Conservation (phyloP, 352 stramenopile species). For the Pythium plurisporium region DNA sequence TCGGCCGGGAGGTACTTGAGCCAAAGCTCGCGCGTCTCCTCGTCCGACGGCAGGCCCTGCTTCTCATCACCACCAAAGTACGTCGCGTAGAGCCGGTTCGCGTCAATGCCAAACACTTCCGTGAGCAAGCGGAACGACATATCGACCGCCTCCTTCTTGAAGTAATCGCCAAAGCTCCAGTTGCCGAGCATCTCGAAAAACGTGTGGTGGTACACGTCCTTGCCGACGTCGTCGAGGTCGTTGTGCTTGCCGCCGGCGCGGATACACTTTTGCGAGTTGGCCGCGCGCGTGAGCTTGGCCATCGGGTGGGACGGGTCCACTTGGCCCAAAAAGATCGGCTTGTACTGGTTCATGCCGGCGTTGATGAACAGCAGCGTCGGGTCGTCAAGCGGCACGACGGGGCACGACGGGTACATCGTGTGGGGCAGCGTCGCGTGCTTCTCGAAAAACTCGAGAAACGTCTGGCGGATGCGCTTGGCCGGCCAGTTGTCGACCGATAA, state of each 20-base stretch:
- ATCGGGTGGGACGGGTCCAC: conserved; percentile 93
- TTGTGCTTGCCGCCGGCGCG: conserved; percentile 99
- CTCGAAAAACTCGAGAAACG: conserved; percentile 98
- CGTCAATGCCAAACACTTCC: conserved; percentile 93
- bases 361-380: conserved; percentile 99
- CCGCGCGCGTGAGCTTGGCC: conserved; percentile 87
- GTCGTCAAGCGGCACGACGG: conserved; percentile 96
- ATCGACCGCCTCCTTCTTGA: conserved; percentile 97
- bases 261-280: conserved; percentile 99
- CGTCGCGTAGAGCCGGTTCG: conserved; percentile 94
- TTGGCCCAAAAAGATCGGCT: conserved; percentile 98
- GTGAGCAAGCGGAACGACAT: conserved; percentile 97
- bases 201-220: conserved; percentile 99
- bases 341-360: conserved; percentile 99
- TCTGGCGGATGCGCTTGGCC: conserved; percentile 93
- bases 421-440: conserved; percentile 81
- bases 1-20: conserved; percentile 84
- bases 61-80: conserved; percentile 97
- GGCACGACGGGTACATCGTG: conserved; percentile 94
- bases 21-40: conserved; percentile 92
- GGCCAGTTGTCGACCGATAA: conserved; percentile 79
- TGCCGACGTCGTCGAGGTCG: conserved; percentile 98
- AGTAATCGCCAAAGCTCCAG: conserved; percentile 99
- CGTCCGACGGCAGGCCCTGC: conserved; percentile 76
- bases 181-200: conserved; percentile 99